Evolutionary conservation across 2,329 filamentous ascomycete genomes (phyloP), one percentile per base, ranked within the genome.

Genomic region (Polychaeton citri): DNA sequence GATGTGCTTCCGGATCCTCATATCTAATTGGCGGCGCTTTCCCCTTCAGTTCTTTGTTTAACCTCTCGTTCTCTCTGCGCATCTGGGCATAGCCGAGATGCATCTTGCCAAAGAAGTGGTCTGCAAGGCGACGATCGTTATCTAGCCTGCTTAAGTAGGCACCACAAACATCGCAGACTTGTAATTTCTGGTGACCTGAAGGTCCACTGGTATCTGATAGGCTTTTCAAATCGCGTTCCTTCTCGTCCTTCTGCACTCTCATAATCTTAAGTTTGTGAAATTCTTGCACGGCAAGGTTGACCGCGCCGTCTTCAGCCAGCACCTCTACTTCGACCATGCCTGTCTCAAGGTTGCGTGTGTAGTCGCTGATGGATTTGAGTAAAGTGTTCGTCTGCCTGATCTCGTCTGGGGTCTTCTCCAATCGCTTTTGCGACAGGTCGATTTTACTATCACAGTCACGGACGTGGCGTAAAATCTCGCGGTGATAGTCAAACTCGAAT

Each of bases 71-170:
- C 3, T 86, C 90, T 69, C 90, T 93, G 50, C 90, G 76, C 90
- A 98, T 98, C 63, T 94, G 84, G 12, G 90, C 90, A 57, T 96
- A 98, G 0, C 90, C 90, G 38, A 98, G 65, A 55, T 98, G 90
- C 90, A 98, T 98, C 69, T 98, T 98, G 16, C 90, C 90, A 60
- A 95, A 96, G 57, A 98, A 98, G 59, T 98, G 90, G 57, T 98
- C 90, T 15, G 90, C 90, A 54, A 98, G 60, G 19, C 90, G 73
- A 21, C 90, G 74, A 58, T 98, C 90, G 55, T 98, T 98, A 57
- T 98, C 90, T 20, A 98, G 71, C 16, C 90, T 68, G 43, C 79
- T 86, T 24, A 98, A 71, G 58, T 96, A 98, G 5, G 90, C 90
- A 43, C 90, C 90, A 59, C 90, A 98, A 1, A 96, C 90, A 61